A percentile compares a stretch with the other conserved stretches of the same genome.
Evolutionary conservation across 2,329 filamentous ascomycete genomes (phyloP).

Genomic region (Phialophora expanda): DNA sequence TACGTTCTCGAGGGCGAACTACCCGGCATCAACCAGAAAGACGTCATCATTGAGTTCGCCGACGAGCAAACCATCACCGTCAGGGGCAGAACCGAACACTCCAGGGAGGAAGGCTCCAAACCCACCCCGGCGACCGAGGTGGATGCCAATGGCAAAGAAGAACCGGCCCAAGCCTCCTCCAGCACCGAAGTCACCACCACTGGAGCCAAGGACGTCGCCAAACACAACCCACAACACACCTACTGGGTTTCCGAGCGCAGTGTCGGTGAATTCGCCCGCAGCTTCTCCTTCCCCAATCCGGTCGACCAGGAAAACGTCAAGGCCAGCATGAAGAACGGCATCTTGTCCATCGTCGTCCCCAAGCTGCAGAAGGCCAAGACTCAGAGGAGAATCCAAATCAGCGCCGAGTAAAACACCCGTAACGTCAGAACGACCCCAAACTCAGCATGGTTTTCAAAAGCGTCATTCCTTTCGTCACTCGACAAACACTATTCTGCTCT

Average conservation of each 20-base stretch:
- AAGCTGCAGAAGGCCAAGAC: constrained; percentile 54
- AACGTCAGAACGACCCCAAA: not conserved
- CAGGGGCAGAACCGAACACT: constrained; percentile 50
- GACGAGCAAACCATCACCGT: constrained; percentile 55
- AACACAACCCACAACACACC: constrained; percentile 46
- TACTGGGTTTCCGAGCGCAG: constrained; percentile 67
- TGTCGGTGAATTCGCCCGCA: constrained; percentile 64
- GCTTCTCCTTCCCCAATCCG: constrained; percentile 62
- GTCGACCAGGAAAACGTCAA: constrained; percentile 66
- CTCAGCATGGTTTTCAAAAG: not conserved
- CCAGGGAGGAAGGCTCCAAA: constrained; percentile 40
- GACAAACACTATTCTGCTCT: not conserved
- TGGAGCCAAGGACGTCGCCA: constrained; percentile 41
- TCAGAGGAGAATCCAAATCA: constrained; percentile 30
- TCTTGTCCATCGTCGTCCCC: constrained; percentile 62
- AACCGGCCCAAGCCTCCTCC: constrained; percentile 24
- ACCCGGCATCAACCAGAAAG: constrained; percentile 53
- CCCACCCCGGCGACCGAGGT: not conserved
- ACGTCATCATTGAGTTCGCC: constrained; percentile 55
- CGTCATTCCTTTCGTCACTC: not conserved
- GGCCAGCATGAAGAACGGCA: constrained; percentile 66
- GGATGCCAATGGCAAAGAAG: constrained; percentile 18
- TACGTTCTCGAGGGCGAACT: constrained; percentile 58
- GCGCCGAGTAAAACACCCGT: constrained; percentile 22
- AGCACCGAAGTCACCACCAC: constrained; percentile 40